phyloP scores from a whole-genome alignment of 2,329 filamentous ascomycete genomes.

The Cercospora brassicicola region DNA sequence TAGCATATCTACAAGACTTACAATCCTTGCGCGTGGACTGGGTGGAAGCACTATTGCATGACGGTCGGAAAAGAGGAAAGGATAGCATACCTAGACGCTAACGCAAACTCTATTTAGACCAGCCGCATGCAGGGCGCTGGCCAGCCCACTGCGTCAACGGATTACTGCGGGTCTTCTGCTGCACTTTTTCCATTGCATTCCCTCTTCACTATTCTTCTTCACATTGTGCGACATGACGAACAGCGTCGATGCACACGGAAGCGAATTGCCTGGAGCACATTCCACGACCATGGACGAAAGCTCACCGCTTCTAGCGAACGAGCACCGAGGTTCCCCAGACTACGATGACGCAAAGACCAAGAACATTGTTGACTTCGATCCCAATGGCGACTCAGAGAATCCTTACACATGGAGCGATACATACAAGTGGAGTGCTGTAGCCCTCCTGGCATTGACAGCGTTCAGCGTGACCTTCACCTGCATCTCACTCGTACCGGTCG shows the following conservation, averaged over 20 bases:
- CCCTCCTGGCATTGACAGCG: slow-evolving; percentile 55
- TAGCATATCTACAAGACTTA: background rate
- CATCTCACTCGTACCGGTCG: slow-evolving; percentile 36
- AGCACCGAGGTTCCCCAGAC: background rate
- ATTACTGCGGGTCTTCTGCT: background rate
- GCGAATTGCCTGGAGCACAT: background rate
- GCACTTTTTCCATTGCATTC: slow-evolving; percentile 2
- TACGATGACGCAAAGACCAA: slow-evolving; percentile 19
- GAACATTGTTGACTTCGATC: slow-evolving; percentile 48
- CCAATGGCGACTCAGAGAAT: slow-evolving; percentile 50
- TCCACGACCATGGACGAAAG: slow-evolving; percentile 16
- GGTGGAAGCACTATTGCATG: background rate
- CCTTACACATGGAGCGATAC: slow-evolving; percentile 54
- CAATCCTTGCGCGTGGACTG: background rate
- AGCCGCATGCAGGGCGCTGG: background rate
- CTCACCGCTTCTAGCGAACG: slow-evolving; percentile 20
- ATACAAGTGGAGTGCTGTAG: slow-evolving; percentile 56
- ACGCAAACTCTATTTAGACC: background rate
- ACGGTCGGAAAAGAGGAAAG: background rate
- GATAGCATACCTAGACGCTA: background rate
- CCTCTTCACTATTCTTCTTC: background rate
- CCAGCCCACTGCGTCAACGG: slow-evolving; percentile 3
- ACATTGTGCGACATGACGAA: slow-evolving; percentile 3
- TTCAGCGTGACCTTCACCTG: slow-evolving; percentile 53
- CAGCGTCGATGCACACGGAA: background rate